These are phyloP conservation scores for Russula earlei DNA, from an alignment of 768 basidiomycete genomes.

Conservation along the genomic window DNA sequence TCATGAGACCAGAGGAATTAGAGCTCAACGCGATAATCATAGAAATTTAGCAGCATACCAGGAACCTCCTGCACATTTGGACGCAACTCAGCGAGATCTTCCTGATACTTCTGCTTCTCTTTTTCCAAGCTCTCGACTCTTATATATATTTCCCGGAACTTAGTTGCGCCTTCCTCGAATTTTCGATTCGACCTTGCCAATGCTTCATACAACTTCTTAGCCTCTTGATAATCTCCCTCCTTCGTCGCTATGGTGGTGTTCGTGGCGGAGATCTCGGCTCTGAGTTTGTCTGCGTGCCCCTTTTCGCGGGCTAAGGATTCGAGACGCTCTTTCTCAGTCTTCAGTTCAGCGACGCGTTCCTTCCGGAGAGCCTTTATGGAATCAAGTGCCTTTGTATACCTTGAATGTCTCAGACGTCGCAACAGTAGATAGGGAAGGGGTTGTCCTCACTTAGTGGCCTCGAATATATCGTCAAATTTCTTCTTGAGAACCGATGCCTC, in stretches of 20 bases:
- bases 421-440: not conserved
- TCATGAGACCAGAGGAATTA: slow-evolving; percentile 23
- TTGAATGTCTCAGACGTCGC: slow-evolving; percentile 25
- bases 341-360: slow-evolving; percentile 82
- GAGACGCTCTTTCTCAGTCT: slow-evolving; percentile 85
- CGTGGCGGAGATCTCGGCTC: slow-evolving; percentile 50
- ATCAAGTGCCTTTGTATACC: slow-evolving; percentile 95
- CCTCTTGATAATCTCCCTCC: slow-evolving; percentile 63
- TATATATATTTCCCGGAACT: slow-evolving; percentile 78
- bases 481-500: slow-evolving; percentile 91
- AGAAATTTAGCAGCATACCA: slow-evolving; percentile 33
- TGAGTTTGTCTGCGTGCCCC: slow-evolving; percentile 76
- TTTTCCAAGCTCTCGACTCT: slow-evolving; percentile 55
- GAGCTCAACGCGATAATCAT: not conserved
- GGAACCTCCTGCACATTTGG: slow-evolving; percentile 57
- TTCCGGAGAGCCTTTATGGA: slow-evolving; percentile 86
- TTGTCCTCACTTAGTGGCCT: slow-evolving; percentile 73
- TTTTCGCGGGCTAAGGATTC: slow-evolving; percentile 74
- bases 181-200: slow-evolving; percentile 60
- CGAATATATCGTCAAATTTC: slow-evolving; percentile 99
- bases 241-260: slow-evolving; percentile 55
- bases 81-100: slow-evolving; percentile 52
- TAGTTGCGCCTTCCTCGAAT: slow-evolving; percentile 75
- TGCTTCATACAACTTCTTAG: slow-evolving; percentile 53
- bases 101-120: slow-evolving; percentile 50